Evolutionary conservation across 2,329 filamentous ascomycete genomes (phyloP).

Genomic region (Myriosclerotinia duriaeana): DNA sequence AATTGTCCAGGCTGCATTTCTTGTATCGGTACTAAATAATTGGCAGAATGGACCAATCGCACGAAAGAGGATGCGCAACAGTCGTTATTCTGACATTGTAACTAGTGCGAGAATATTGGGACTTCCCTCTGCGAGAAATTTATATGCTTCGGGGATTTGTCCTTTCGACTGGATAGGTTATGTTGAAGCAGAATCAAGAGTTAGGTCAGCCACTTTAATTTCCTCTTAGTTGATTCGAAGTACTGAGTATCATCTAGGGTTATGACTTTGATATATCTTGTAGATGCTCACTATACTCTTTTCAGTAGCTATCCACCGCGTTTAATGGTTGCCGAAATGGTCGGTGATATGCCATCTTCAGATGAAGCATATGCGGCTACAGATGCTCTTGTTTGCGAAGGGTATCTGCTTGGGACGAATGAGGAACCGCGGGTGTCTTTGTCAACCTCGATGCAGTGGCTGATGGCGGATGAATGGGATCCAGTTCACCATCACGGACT

Average conservation of each 20-base stretch:
- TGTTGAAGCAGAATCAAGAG: conserved; percentile 12
- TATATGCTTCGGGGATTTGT: not conserved
- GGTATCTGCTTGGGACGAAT: conserved; percentile 5
- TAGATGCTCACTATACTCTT: not conserved
- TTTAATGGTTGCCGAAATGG: not conserved
- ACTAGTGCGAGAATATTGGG: not conserved
- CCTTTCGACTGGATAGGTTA: conserved; percentile 5
- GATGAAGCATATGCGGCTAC: conserved; percentile 14
- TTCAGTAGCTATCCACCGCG: conserved; percentile 3
- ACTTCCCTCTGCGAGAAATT: not conserved
- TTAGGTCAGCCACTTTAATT: not conserved
- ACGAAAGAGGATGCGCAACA: conserved; percentile 11
- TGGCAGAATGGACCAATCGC: conserved; percentile 11
- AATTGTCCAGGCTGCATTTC: conserved; percentile 17
- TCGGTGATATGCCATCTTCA: conserved; percentile 15
- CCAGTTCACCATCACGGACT: not conserved
- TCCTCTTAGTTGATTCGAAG: not conserved
- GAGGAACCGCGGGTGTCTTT: not conserved
- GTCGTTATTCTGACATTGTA: conserved; percentile 17
- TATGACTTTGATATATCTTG: conserved; percentile 6
- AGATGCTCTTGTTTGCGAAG: conserved; percentile 14
- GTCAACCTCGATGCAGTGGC: not conserved
- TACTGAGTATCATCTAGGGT: not conserved
- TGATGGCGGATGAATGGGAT: conserved; percentile 12
- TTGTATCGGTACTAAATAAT: conserved; percentile 16